Base-by-base conservation (phyloP, 352 stramenopile species). In the Thalassiosira hispida region DNA sequence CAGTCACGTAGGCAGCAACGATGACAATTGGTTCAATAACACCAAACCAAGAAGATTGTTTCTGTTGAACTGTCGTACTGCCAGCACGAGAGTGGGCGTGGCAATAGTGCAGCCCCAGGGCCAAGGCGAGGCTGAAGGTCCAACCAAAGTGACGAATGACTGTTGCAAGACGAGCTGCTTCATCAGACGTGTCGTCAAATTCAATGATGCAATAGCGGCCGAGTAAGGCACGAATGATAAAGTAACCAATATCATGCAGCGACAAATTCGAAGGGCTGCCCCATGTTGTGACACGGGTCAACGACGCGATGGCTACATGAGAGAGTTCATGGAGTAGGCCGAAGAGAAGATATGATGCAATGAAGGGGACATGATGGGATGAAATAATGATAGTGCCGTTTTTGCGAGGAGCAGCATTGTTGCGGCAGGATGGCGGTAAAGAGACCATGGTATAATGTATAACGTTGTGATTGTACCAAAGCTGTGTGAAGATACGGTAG, bases 281-380 rank as follows among this genome's bases (percentile, higher is more conserved):
- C 35, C 16, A 12, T 12, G 12, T 57, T 35, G n/a, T 12, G 2
- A 6, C 8, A 8, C 62, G 22, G 14, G 77, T 3, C 14, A 63
- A 33, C 0, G 22, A 20, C 16, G 81, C 72, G 4, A 67, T 57
- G n/a, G 78, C 0, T 0, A 89, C 1, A 70, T 92, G 88, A 23
- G 69, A 65, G 9, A 78, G 12, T 74, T 92, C 88, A 42, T 93
- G 88, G 5, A 91, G 38, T 8, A 61, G 12, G n/a, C 85, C 88
- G 38, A 89, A 90, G 18, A 84, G 0, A 14, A 85, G 3, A 59
- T 93, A 91, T 56, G 44, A 76, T n/a, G 38, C 12, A 2, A 85
- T 14, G 22, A 83, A 56, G 23, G 20, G 16, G 11, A 16, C 2
- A 49, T 49, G 40, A 12, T 20, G 11, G 40, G 40, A 20, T n/a